Evolutionary conservation across 2,329 filamentous ascomycete species (phyloP).

Genomic region (Didymella pinodella): DNA sequence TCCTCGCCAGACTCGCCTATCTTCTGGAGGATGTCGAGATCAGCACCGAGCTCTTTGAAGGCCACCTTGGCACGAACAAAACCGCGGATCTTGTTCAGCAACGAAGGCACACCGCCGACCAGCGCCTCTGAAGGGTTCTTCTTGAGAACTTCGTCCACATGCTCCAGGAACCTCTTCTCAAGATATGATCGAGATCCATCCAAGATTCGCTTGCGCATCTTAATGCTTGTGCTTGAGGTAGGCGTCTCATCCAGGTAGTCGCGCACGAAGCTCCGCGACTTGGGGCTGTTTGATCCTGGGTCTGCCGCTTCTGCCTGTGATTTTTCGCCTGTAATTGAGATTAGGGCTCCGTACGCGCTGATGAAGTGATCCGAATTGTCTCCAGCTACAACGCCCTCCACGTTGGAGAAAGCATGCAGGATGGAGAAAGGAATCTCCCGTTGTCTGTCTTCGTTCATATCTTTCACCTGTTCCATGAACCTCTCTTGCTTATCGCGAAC

Average conservation of each 20-base stretch:
- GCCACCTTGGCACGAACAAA: conserved; percentile 84
- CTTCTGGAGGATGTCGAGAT: conserved; percentile 81
- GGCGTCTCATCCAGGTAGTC: conserved; percentile 79
- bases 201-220: conserved; percentile 80
- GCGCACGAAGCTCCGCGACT: conserved; percentile 76
- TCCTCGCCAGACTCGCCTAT: conserved; percentile 70
- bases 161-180: conserved; percentile 79
- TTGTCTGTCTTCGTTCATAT: conserved; percentile 76
- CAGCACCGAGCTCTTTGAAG: conserved; percentile 83
- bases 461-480: conserved; percentile 79
- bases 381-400: conserved; percentile 75
- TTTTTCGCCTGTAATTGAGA: conserved; percentile 79
- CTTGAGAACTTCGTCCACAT: conserved; percentile 78
- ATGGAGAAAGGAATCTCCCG: conserved; percentile 74
- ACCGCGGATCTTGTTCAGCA: conserved; percentile 88
- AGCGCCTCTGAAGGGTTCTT: conserved; percentile 89
- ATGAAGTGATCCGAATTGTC: conserved; percentile 77
- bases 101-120: conserved; percentile 85
- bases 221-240: conserved; percentile 69
- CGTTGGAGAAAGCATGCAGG: conserved; percentile 75
- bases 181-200: conserved; percentile 80
- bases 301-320: conserved; percentile 59
- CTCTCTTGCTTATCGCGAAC: conserved; percentile 83
- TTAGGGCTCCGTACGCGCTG: conserved; percentile 83
- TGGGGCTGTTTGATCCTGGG: conserved; percentile 68